phyloP scores from a whole-genome alignment of 2,329 filamentous ascomycete genomes.

The Bertia moriformis region DNA sequence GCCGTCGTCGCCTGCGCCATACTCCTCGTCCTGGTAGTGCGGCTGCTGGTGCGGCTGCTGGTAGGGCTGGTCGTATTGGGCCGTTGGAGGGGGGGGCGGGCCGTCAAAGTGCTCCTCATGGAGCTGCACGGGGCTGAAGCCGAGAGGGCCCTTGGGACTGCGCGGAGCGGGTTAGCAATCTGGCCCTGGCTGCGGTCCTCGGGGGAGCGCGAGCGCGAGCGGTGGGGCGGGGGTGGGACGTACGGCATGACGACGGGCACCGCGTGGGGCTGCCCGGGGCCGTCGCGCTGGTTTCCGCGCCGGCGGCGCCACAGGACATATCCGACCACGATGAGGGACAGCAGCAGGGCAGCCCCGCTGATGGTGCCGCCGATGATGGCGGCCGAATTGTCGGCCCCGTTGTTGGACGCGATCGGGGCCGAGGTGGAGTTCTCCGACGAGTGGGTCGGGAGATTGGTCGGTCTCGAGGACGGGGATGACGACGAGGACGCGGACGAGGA shows the following conservation, averaged over 20 bases:
- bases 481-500: slow-evolving; percentile 6
- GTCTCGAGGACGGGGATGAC: slow-evolving; percentile 5
- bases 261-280: slow-evolving; percentile 26
- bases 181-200: too few relatives aligned
- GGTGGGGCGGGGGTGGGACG: too few relatives aligned
- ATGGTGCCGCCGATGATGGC: slow-evolving; percentile 39
- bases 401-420: slow-evolving; percentile 9
- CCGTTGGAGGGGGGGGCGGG: too few relatives aligned
- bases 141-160: neutral
- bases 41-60: too few relatives aligned
- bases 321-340: slow-evolving; percentile 22
- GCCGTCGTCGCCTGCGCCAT: too few relatives aligned
- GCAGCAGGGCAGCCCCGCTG: slow-evolving; percentile 30
- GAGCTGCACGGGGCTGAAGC: too few relatives aligned
- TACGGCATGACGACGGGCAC: slow-evolving; percentile 22
- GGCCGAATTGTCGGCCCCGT: slow-evolving; percentile 19
- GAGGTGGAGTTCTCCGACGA: slow-evolving; percentile 4
- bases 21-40: too few relatives aligned
- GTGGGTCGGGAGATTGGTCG: slow-evolving; percentile 6
- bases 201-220: too few relatives aligned
- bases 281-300: slow-evolving; percentile 23
- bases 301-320: slow-evolving; percentile 29
- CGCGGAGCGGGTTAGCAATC: neutral
- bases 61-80: too few relatives aligned
- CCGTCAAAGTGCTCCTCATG: too few relatives aligned